Evolutionary conservation across 2,329 filamentous ascomycete species (phyloP).

Genomic region (Colletotrichum sp.): DNA sequence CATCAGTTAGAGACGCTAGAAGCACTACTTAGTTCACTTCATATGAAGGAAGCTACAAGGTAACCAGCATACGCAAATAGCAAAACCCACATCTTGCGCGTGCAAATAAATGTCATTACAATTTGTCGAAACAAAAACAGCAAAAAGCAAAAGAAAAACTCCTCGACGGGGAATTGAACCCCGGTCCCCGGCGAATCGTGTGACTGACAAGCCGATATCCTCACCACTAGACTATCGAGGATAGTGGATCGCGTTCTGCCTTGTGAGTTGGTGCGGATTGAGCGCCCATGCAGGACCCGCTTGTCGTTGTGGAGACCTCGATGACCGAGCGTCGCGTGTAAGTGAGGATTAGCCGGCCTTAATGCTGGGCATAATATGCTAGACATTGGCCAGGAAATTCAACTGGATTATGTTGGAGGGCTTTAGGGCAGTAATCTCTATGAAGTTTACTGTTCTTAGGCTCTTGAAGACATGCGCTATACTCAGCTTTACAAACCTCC

Average conservation of each 20-base stretch:
- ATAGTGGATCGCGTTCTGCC: neutral
- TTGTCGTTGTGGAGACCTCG: neutral
- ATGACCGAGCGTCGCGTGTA: neutral
- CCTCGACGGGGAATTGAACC: neutral
- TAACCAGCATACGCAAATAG: neutral
- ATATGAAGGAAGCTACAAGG: too few species aligned
- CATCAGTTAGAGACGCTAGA: too few species aligned
- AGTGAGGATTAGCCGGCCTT: neutral
- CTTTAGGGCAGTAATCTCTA: too few species aligned
- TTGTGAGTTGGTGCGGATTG: rapidly evolving
- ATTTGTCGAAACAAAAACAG: rapidly evolving
- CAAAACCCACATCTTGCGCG: neutral
- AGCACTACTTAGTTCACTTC: neutral
- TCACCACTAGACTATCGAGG: neutral
- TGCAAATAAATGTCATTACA: neutral
- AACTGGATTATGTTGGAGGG: too few species aligned
- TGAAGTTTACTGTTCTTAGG: too few species aligned
- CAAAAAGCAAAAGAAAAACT: neutral
- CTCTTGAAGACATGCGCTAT: too few species aligned
- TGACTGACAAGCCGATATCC: neutral
- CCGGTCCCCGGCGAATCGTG: neutral
- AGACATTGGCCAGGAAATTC: rapidly evolving
- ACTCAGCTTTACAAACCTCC: too few species aligned
- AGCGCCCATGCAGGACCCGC: neutral
- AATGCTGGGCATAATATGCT: neutral